Conservation (phyloP, 2,329 filamentous ascomycete species). For the Herpotrichia juniperi region DNA sequence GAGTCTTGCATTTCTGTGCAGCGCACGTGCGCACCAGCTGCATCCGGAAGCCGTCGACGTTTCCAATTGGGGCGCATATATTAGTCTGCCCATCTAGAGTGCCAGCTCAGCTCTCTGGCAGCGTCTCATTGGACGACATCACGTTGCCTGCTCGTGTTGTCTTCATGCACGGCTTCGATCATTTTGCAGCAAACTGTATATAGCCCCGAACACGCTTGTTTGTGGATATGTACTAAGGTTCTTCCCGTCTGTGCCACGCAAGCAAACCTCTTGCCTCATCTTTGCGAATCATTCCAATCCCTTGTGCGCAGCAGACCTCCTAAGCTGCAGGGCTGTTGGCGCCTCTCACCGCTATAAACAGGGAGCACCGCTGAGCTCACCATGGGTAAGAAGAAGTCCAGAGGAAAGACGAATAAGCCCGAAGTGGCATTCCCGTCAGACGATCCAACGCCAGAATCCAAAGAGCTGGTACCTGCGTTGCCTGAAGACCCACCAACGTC, state of each 20-base stretch:
- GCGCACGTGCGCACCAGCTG: conserved; percentile 32
- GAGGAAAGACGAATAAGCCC: conserved; percentile 31
- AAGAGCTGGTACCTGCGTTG: conserved; percentile 25
- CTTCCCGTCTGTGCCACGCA: conserved; percentile 45
- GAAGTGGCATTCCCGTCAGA: conserved; percentile 35
- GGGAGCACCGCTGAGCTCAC: conserved; percentile 22
- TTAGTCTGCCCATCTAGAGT: conserved; percentile 39
- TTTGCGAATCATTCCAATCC: conserved; percentile 21
- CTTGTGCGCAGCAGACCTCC: conserved; percentile 33
- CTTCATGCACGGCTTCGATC: conserved; percentile 33
- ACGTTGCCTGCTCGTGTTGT: conserved; percentile 37
- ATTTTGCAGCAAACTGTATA: conserved; percentile 39
- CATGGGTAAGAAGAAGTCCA: conserved; percentile 43
- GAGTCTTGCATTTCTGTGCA: conserved; percentile 17
- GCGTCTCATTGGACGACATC: conserved; percentile 33
- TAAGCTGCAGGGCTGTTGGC: conserved; percentile 17
- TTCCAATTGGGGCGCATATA: conserved; percentile 38
- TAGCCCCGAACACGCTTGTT: conserved; percentile 42
- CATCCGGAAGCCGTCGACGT: conserved; percentile 28
- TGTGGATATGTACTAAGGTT: conserved; percentile 35
- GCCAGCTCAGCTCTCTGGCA: conserved; percentile 39
- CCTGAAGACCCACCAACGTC: conserved; percentile 23
- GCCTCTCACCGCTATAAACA: conserved; percentile 29
- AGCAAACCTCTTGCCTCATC: conserved; percentile 37
- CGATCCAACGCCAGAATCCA: conserved; percentile 25